A percentile compares a stretch with the other conserved stretches of the same genome.
These are phyloP conservation scores for Corymbia calophylla DNA, from an alignment of 441 rosid genomes.

Conservation along the genomic window DNA sequence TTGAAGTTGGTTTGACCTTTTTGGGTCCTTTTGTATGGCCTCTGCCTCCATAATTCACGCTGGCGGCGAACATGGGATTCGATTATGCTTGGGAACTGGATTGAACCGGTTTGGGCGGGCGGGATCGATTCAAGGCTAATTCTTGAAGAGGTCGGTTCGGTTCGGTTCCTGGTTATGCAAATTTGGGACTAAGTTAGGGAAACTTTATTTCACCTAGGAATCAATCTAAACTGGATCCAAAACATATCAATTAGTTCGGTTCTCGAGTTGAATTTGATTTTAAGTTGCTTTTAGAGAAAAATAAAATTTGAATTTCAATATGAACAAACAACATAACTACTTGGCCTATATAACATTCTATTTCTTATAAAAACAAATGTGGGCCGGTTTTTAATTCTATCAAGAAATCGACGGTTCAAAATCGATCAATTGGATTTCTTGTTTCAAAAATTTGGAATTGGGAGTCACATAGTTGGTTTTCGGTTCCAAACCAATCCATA, in stretches of 20 bases:
- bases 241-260: accelerated
- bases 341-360: neutral
- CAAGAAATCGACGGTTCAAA: accelerated
- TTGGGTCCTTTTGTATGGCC: neutral
- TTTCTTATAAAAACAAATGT: neutral
- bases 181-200: neutral
- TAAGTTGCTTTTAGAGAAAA: neutral
- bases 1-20: neutral
- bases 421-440: neutral
- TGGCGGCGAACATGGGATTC: neutral
- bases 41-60: neutral
- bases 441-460: neutral
- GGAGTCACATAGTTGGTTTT: accelerated
- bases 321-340: neutral
- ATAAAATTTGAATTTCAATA: neutral
- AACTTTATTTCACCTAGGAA: accelerated
- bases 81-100: accelerated
- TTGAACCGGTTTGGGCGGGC: accelerated
- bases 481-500: no score
- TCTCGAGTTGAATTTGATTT: accelerated
- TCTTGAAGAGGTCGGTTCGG: accelerated
- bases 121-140: neutral
- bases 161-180: accelerated
- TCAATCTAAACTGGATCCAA: accelerated
- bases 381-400: neutral